phyloP scores from a whole-genome alignment of 192 early-diverging fungal species.

The Coemansia pectinata region DNA sequence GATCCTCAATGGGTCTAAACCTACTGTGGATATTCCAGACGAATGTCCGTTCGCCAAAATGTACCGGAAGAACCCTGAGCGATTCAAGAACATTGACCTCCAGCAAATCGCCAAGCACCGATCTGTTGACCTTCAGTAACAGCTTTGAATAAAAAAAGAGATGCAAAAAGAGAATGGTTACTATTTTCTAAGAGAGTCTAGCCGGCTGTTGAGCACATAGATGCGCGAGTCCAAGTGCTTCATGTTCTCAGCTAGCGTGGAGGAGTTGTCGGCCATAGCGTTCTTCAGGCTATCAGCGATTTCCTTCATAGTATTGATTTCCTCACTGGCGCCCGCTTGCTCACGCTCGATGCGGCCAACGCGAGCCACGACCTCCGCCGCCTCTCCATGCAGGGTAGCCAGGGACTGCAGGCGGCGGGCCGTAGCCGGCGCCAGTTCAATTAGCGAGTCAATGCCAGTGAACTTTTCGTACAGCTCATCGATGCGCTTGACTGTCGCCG shows the following conservation, averaged over 20 bases:
- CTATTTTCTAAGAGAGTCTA: conserved; percentile 27
- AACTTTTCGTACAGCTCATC: conserved; percentile 49
- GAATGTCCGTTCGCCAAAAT: conserved; percentile 53
- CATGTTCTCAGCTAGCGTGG: conserved; percentile 64
- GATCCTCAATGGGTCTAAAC: background rate
- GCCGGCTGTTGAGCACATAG: conserved; percentile 61
- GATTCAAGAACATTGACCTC: conserved; percentile 40
- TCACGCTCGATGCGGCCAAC: conserved; percentile 71
- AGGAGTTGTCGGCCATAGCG: conserved; percentile 63
- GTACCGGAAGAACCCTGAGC: conserved; percentile 48
- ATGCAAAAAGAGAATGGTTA: background rate
- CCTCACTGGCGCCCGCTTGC: conserved; percentile 67
- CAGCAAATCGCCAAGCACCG: conserved; percentile 26
- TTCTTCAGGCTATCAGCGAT: conserved; percentile 58
- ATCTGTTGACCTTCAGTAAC: conserved; percentile 20
- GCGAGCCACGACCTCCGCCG: conserved; percentile 72
- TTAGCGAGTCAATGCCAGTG: conserved; percentile 73
- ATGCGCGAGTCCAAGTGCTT: conserved; percentile 66
- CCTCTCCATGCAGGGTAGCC: conserved; percentile 78
- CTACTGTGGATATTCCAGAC: conserved; percentile 18
- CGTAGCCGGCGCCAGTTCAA: conserved; percentile 76
- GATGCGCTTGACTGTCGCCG: conserved; percentile 19
- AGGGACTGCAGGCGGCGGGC: conserved; percentile 77
- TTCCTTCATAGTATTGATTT: conserved; percentile 63
- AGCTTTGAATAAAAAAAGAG: background rate